These are phyloP conservation scores for Camelina laxa DNA, from an alignment of 345 rosid genomes.

Conservation along the genomic window DNA sequence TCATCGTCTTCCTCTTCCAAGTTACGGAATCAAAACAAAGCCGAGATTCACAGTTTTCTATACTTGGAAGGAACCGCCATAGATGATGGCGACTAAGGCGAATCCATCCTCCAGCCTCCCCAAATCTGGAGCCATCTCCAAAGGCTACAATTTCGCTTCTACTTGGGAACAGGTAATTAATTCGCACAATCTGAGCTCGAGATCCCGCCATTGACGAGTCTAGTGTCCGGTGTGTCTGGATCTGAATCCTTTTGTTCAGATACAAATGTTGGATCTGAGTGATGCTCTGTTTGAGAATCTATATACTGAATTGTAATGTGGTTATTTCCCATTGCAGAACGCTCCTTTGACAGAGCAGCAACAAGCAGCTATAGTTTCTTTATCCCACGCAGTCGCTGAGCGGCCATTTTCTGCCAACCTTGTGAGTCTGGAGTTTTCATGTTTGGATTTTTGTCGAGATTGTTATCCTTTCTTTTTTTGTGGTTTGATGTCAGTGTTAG, in stretches of 20 bases:
- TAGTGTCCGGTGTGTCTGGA: conserved; percentile 13
- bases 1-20: no score
- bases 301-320: conserved; percentile 27
- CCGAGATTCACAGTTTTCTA: conserved; percentile 13
- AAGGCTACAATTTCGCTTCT: conserved; percentile 92
- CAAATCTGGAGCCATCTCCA: conserved; percentile 82
- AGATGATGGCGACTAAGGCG: conserved; percentile 59
- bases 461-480: neutral
- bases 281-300: conserved; percentile 9
- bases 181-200: conserved; percentile 10
- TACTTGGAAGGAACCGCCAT: conserved; percentile 23
- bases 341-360: conserved; percentile 88
- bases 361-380: conserved; percentile 65
- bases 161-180: conserved; percentile 89
- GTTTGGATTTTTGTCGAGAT: neutral
- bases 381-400: conserved; percentile 79
- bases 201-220: conserved; percentile 4
- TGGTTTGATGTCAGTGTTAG: conserved; percentile 27
- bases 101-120: conserved; percentile 48
- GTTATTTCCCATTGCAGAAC: conserved; percentile 52
- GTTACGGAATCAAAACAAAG: conserved; percentile 3
- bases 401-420: conserved; percentile 78
- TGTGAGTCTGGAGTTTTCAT: conserved; percentile 46
- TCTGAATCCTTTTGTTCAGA: neutral
- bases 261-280: neutral